A percentile compares a stretch with the other conserved stretches of the same genome.
Conservation (phyloP, 2,329 filamentous ascomycete species). For the Colletotrichum shisoi region DNA sequence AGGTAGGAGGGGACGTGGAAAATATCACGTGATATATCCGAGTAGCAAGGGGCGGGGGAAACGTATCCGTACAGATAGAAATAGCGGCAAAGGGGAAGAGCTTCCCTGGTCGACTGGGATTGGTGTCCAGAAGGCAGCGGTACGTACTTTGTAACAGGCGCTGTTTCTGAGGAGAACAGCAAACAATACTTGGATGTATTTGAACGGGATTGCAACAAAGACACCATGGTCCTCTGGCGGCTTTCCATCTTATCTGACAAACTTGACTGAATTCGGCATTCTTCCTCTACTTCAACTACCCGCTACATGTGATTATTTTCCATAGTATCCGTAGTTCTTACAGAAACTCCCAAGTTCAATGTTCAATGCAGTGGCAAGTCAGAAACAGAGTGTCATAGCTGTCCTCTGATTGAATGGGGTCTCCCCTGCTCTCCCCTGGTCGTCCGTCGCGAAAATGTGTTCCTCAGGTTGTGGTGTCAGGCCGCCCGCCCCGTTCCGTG, state of each 20-base stretch:
- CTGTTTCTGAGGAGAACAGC: conserved; percentile 14
- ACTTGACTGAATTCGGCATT: no score
- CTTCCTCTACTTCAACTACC: no score
- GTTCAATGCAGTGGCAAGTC: no score
- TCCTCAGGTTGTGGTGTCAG: conserved; percentile 31
- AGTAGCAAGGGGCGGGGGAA: neutral
- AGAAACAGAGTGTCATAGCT: neutral
- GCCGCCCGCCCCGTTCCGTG: conserved; percentile 21
- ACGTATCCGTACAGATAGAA: no score
- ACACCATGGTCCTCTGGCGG: neutral
- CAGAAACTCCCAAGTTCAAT: no score
- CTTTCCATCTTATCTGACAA: no score
- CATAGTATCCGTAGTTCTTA: no score
- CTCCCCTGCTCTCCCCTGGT: neutral
- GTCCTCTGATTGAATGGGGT: neutral
- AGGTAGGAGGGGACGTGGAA: neutral
- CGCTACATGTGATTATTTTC: no score
- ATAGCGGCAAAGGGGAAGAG: neutral
- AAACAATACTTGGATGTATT: neutral
- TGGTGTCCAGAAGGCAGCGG: neutral
- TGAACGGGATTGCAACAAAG: conserved; percentile 6
- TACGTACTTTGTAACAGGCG: conserved; percentile 20
- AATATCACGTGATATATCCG: conserved; percentile 16
- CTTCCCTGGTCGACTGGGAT: conserved; percentile 18
- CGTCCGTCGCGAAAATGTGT: neutral